Conservation (phyloP, 2,329 filamentous ascomycete species). For the Neoscytalidium dimidiatum region DNA sequence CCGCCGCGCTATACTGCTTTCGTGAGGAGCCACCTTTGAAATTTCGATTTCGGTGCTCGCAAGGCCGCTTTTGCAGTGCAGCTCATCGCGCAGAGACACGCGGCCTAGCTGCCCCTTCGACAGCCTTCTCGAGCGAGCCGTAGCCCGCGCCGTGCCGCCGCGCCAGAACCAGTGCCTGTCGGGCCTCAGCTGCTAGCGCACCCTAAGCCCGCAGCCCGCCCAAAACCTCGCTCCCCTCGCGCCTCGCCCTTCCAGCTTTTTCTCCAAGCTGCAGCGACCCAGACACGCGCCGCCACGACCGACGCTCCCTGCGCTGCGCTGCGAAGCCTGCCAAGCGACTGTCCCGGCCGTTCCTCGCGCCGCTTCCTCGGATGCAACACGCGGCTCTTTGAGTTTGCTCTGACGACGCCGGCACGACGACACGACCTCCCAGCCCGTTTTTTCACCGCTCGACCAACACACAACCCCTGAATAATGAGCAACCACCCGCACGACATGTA, state of each 20-base stretch:
- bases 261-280: not conserved
- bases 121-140: not conserved
- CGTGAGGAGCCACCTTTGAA: constrained; percentile 11
- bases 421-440: constrained; percentile 12
- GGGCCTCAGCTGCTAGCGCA: constrained; percentile 9
- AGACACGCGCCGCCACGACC: constrained; percentile 1
- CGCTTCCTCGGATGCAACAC: constrained; percentile 16
- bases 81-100: constrained; percentile 11
- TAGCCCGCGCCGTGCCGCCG: constrained; percentile 13
- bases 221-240: not conserved
- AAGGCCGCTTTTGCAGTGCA: not conserved
- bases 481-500: constrained; percentile 62
- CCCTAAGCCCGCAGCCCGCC: not conserved
- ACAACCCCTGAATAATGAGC: constrained; percentile 19
- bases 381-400: constrained; percentile 18
- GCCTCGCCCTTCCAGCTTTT: not conserved
- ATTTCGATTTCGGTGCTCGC: not conserved
- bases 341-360: constrained; percentile 2
- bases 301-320: not conserved
- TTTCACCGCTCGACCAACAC: constrained; percentile 10
- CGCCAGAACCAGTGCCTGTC: constrained; percentile 10
- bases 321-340: not conserved
- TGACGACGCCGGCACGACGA: constrained; percentile 14
- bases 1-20: constrained; percentile 20
- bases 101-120: constrained; percentile 1